These are phyloP conservation scores for Aureobasidium zeae DNA, from an alignment of 2,329 filamentous ascomycete genomes.

Conservation along the genomic window DNA sequence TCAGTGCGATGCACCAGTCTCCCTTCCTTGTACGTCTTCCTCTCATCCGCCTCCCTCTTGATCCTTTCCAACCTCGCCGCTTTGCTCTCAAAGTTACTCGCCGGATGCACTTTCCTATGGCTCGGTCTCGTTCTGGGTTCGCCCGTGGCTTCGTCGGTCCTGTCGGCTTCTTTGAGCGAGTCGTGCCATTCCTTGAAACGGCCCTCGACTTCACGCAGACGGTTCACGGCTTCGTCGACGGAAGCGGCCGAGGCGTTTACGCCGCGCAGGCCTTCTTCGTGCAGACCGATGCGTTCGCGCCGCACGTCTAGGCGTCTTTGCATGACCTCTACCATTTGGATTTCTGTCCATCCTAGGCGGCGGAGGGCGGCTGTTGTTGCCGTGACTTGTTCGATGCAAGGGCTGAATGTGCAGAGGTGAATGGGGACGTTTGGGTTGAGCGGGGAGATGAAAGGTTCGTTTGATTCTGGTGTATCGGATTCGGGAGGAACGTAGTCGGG, in stretches of 20 bases:
- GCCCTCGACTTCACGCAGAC: constrained; percentile 64
- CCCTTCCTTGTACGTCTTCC: constrained; percentile 64
- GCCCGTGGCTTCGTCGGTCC: constrained; percentile 26
- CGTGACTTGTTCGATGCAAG: constrained; percentile 93
- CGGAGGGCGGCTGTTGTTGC: constrained; percentile 74
- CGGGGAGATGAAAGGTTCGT: constrained; percentile 33
- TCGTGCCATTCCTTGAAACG: constrained; percentile 58
- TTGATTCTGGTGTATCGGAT: neutral
- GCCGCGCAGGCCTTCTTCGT: constrained; percentile 56
- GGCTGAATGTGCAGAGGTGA: constrained; percentile 87
- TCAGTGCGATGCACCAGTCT: constrained; percentile 72
- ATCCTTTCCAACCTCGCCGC: constrained; percentile 26
- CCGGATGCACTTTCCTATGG: constrained; percentile 20
- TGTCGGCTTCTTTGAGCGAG: constrained; percentile 25
- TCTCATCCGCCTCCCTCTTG: constrained; percentile 29
- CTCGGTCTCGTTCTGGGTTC: constrained; percentile 22
- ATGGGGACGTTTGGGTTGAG: constrained; percentile 64
- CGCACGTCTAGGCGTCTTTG: constrained; percentile 72
- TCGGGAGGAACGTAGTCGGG: constrained; percentile 5
- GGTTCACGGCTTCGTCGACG: constrained; percentile 68
- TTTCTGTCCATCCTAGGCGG: constrained; percentile 76
- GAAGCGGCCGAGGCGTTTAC: constrained; percentile 60
- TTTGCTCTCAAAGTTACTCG: constrained; percentile 20
- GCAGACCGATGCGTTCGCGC: constrained; percentile 69
- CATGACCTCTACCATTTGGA: constrained; percentile 84